Evolutionary conservation across 768 basidiomycete genomes (phyloP).

Genomic region (Suillus placidus): DNA sequence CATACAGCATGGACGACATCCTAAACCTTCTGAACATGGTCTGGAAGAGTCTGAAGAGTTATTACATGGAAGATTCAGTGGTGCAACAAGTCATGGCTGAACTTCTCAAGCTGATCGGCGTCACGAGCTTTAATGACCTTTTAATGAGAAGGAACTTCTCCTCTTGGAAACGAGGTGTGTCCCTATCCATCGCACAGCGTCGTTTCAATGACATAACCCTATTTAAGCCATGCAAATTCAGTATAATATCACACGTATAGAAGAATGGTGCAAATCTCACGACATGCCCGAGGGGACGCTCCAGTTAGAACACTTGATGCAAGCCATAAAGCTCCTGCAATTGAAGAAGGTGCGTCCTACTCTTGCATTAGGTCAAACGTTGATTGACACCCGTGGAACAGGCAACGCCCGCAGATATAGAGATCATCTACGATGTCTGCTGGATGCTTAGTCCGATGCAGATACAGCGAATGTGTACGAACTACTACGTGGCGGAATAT

Average conservation of each 20-base stretch:
- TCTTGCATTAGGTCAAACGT: not conserved
- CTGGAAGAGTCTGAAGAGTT: constrained; percentile 97
- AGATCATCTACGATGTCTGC: constrained; percentile 99
- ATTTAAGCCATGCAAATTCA: constrained; percentile 97
- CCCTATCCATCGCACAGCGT: not conserved
- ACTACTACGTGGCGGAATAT: constrained; percentile 99
- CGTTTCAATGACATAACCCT: constrained; percentile 5
- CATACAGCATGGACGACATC: constrained; percentile 98
- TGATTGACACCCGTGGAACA: constrained; percentile 33
- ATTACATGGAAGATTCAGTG: constrained; percentile 97
- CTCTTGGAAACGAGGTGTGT: constrained; percentile 97
- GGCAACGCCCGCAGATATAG: constrained; percentile 94
- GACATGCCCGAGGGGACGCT: constrained; percentile 99
- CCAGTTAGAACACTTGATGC: constrained; percentile 98
- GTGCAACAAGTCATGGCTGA: constrained; percentile 95
- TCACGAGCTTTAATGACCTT: constrained; percentile 97
- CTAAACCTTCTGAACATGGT: constrained; percentile 96
- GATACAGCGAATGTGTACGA: constrained; percentile 98
- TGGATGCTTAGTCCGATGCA: constrained; percentile 99
- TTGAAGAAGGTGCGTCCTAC: constrained; percentile 80
- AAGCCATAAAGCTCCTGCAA: constrained; percentile 97
- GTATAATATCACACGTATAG: constrained; percentile 96
- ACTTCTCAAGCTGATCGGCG: constrained; percentile 92
- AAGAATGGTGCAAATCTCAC: constrained; percentile 99
- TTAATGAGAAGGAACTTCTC: constrained; percentile 99